phyloP scores from a whole-genome alignment of 169 alveolate species.

The Cryptosporidium xiaoi region DNA sequence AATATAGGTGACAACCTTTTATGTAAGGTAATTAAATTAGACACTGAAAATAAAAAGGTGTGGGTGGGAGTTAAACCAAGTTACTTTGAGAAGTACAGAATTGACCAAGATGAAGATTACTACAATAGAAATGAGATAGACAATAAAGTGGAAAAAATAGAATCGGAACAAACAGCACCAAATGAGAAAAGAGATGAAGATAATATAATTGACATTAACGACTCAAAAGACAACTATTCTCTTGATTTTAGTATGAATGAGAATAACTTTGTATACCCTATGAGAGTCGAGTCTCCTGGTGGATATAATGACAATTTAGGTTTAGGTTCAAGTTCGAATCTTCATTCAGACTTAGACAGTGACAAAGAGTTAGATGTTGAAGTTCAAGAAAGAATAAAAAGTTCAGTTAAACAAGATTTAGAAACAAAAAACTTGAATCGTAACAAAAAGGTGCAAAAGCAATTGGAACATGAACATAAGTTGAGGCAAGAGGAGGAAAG shows the following conservation, averaged over 20 bases:
- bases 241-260: no score
- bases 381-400: background rate
- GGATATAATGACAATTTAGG: background rate
- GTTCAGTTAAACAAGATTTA: background rate
- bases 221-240: background rate
- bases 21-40: constrained; percentile 41
- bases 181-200: constrained; percentile 12
- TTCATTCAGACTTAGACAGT: background rate
- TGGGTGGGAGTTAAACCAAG: constrained; percentile 61
- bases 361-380: background rate
- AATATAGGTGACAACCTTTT: constrained; percentile 49
- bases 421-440: constrained; percentile 14
- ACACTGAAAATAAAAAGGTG: constrained; percentile 8
- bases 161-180: background rate
- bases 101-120: constrained; percentile 3
- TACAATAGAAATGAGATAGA: background rate
- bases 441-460: constrained; percentile 42
- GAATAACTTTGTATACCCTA: no score
- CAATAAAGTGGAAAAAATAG: background rate
- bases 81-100: background rate
- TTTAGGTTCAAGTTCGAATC: no score
- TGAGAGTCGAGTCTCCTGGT: no score
- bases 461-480: constrained; percentile 43
- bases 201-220: background rate
- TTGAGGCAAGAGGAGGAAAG: constrained; percentile 49